Evolutionary conservation across 2,329 filamentous ascomycete species (phyloP).

Genomic region (Penicillium sp.): DNA sequence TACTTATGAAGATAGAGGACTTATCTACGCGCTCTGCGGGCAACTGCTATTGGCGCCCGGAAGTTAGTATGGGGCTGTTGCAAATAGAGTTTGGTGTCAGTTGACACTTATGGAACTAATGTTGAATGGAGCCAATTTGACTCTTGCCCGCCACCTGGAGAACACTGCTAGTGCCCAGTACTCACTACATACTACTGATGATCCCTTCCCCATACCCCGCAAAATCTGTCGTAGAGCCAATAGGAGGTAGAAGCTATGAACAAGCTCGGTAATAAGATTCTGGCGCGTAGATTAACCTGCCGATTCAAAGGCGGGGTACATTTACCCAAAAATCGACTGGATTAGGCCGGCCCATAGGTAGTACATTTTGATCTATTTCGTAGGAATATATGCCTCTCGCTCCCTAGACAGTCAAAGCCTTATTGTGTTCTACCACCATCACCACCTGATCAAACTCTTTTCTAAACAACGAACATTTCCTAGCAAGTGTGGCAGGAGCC

Average conservation of each 20-base stretch:
- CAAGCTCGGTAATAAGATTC: background rate
- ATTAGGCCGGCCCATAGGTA: background rate
- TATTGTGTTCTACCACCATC: too few species aligned
- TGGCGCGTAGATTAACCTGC: background rate
- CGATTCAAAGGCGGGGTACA: background rate
- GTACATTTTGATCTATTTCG: background rate
- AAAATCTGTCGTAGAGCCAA: background rate
- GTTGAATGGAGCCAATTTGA: background rate
- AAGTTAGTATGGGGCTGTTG: background rate
- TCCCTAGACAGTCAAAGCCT: background rate
- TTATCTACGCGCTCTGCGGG: background rate
- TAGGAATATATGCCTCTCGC: background rate
- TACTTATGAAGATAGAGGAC: background rate
- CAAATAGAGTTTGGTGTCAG: background rate
- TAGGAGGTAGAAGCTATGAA: background rate
- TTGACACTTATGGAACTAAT: background rate
- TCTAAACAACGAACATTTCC: background rate
- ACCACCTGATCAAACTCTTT: too few species aligned
- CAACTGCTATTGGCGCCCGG: background rate
- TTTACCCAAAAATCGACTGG: background rate
- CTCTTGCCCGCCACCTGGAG: too few species aligned
- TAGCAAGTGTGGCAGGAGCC: background rate
- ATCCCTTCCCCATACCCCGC: background rate
- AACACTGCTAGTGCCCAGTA: background rate
- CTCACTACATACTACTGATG: background rate